Evolutionary conservation across 768 basidiomycete genomes (phyloP), one percentile per base, ranked within the genome.

Genomic region (Lactifluus volemus): DNA sequence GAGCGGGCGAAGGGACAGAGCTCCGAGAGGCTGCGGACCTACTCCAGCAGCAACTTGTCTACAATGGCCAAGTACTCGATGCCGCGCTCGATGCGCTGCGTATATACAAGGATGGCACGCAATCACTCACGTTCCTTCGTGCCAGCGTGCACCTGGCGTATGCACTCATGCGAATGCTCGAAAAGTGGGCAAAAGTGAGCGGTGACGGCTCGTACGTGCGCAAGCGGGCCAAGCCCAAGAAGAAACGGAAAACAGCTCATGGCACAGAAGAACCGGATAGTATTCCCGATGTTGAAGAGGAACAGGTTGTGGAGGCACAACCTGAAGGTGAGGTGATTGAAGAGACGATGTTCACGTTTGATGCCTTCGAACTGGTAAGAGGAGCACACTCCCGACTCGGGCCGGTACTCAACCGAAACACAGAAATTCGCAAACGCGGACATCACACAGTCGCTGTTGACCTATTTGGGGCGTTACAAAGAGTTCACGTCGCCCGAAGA

Each of bases 21-120:
- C 63, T 92, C 64, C 75, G 76, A 48, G 92, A 96, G 39, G 86
- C 88, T 29, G 89, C 94, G 52, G 84, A 84, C 57, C 76, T 87
- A 19, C 78, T 98, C 1, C 90, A 93, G 67, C 84, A 92, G 64
- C 92, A 97, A 71, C 77, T 99, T 29, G 88, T 98, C 68, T 98
- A 98, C 76, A 94, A 94, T 67, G 94, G 92, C 38, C 93, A 98
- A 65, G 85, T 95, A 17, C 84, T 98, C 56, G 95, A 98, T 66
- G 83, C 93, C 25, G 82, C 93, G 0, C 76, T 94, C 48, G 86
- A 88, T 29, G 86, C 89, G 57, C 72, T 98, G 52, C 78, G 82
- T 51, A 76, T 77, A 29, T 98, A 93, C 77, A 89, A 86, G 65
- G 81, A 87, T 49, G 92, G 85, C 53, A 86, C 90, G 6, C 87